Evolutionary conservation across 2,329 filamentous ascomycete species (phyloP).

Genomic region (Trichoderma koningii): DNA sequence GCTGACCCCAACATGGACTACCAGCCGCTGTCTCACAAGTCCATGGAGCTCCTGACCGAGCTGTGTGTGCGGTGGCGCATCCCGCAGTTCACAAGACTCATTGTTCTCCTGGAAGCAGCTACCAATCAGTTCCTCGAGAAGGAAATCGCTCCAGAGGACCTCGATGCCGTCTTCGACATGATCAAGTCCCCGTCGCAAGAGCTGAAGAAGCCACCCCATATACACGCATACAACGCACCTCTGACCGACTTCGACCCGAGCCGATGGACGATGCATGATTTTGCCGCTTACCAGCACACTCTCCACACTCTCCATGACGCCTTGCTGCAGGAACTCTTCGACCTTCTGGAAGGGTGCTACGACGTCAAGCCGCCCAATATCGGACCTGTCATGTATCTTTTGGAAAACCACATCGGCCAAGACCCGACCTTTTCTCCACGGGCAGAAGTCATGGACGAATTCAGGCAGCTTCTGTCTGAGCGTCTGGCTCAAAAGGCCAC

Average conservation of each 20-base stretch:
- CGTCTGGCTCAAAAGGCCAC: constrained; percentile 73
- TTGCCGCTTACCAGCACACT: constrained; percentile 71
- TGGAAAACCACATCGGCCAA: constrained; percentile 78
- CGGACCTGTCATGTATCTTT: constrained; percentile 74
- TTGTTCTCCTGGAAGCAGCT: constrained; percentile 82
- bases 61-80: constrained; percentile 87
- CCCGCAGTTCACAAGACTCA: constrained; percentile 75
- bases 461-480: constrained; percentile 69
- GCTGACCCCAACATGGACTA: constrained; percentile 53
- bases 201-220: constrained; percentile 62
- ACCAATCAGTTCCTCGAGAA: constrained; percentile 83
- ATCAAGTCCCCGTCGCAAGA: constrained; percentile 72
- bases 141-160: constrained; percentile 75
- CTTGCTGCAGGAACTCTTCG: constrained; percentile 82
- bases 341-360: constrained; percentile 84
- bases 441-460: constrained; percentile 70
- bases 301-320: constrained; percentile 76
- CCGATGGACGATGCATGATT: constrained; percentile 70
- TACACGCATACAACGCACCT: constrained; percentile 53
- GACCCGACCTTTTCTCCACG: constrained; percentile 75
- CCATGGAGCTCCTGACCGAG: constrained; percentile 80
- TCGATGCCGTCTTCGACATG: constrained; percentile 81
- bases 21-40: constrained; percentile 70
- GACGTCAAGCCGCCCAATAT: constrained; percentile 83
- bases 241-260: constrained; percentile 59